Evolutionary conservation across 192 early-diverging fungal species (phyloP).

Genomic region (Dissophora globulifera): DNA sequence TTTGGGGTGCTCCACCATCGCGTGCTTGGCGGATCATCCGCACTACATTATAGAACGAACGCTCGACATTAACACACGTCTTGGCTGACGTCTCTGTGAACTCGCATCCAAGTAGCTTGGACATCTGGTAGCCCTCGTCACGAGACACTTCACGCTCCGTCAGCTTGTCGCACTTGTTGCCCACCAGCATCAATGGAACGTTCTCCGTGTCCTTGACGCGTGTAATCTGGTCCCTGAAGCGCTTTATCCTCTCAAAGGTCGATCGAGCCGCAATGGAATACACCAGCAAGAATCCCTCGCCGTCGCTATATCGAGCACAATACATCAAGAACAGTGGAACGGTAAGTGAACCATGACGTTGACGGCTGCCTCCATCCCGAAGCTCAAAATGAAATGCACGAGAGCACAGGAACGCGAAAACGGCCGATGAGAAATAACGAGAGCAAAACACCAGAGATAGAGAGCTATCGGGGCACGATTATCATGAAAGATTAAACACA

Average conservation of each 20-base stretch:
- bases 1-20: constrained; percentile 54
- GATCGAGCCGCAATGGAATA: constrained; percentile 90
- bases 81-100: constrained; percentile 94
- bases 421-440: neutral
- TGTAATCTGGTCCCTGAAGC: constrained; percentile 87
- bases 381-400: constrained; percentile 18
- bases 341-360: neutral
- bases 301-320: constrained; percentile 54
- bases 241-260: constrained; percentile 89
- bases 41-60: constrained; percentile 85
- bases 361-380: neutral
- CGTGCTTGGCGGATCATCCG: constrained; percentile 79
- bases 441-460: neutral
- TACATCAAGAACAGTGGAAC: neutral
- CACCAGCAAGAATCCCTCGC: constrained; percentile 91
- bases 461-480: constrained; percentile 8
- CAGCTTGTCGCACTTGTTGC: constrained; percentile 92
- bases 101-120: constrained; percentile 76
- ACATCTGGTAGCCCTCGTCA: constrained; percentile 85
- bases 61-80: constrained; percentile 92
- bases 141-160: constrained; percentile 86
- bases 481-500: constrained; percentile 4
- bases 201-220: constrained; percentile 92
- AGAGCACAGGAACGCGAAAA: constrained; percentile 8
- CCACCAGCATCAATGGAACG: constrained; percentile 92